These are phyloP conservation scores for Paramarasmius palmivorus DNA, from an alignment of 1,284 basidiomycete genomes.

Conservation along the genomic window DNA sequence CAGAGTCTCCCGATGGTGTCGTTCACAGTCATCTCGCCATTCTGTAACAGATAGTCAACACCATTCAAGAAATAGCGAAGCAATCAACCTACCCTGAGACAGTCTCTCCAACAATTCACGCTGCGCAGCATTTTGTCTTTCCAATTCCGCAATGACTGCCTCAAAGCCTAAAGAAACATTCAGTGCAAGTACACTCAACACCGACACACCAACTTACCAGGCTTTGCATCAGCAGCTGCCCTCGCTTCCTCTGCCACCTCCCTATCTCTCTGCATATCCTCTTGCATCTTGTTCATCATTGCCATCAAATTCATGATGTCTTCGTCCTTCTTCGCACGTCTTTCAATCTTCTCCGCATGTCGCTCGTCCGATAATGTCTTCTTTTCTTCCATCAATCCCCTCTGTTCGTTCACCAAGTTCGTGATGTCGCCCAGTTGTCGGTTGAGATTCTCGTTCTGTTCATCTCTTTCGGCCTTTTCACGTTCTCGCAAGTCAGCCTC, in stretches of 20 bases:
- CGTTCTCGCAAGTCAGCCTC: slow-evolving; percentile 61
- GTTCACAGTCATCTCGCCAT: slow-evolving; percentile 61
- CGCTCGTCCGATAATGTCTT: slow-evolving; percentile 55
- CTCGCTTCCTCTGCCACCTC: slow-evolving; percentile 50
- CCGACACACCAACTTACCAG: slow-evolving; percentile 35
- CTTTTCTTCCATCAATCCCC: slow-evolving; percentile 56
- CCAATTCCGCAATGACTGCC: slow-evolving; percentile 51
- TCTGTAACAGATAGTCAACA: slow-evolving; percentile 33
- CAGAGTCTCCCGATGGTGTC: slow-evolving; percentile 64
- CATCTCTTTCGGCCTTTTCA: slow-evolving; percentile 52
- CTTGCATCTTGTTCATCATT: slow-evolving; percentile 56
- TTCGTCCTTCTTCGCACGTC: slow-evolving; percentile 55
- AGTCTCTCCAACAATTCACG: slow-evolving; percentile 48
- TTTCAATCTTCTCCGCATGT: slow-evolving; percentile 55
- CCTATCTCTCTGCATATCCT: slow-evolving; percentile 52
- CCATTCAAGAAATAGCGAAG: slow-evolving; percentile 3
- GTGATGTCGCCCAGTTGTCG: slow-evolving; percentile 67
- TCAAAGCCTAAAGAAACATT: slow-evolving; percentile 42
- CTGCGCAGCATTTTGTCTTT: slow-evolving; percentile 52
- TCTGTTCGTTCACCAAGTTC: slow-evolving; percentile 64
- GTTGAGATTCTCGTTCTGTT: slow-evolving; percentile 59
- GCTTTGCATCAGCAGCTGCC: slow-evolving; percentile 44
- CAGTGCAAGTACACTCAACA: neutral
- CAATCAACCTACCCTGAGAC: slow-evolving; percentile 49
- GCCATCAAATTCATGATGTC: slow-evolving; percentile 53